Evolutionary conservation across 176 grass and related monocot species (phyloP), one percentile per base, ranked within the genome.

Genomic region (Zizania latifolia): DNA sequence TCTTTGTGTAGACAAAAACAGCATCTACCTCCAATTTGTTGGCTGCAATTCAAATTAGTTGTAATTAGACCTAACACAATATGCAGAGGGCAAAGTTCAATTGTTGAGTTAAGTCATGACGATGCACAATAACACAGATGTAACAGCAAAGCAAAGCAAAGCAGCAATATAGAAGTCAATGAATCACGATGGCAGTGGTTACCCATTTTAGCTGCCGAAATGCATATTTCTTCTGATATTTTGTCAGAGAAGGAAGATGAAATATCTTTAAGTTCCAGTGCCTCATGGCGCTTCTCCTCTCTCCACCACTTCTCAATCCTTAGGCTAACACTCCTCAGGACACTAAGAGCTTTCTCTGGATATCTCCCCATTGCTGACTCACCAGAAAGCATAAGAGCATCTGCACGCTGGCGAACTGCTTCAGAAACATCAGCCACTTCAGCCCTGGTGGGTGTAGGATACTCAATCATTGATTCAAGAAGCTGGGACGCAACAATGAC

Each of bases 151-250:
- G 35, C n/a, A n/a, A 53, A 53, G 12, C n/a, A 5, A 70, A 60
- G 60, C 8, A 37, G 41, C 4, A 61, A 54, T 54, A 10, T 22
- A 34, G 23, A 0, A 10, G 31, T 46, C 43, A 51, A 0, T 29
- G 24, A 51, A 2, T 19, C 39, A 45, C 16, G 10, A 16, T 56
- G 15, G 33, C 31, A 62, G 43, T 14, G 41, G 34, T 37, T 90
- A 99, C 95, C 95, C 81, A 99, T 99, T 90, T 94, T 99, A 63
- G 95, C 91, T 59, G 95, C 95, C 3, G 95, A 99, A 84, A 86
- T 99, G 77, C 95, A 99, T 44, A 94, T 99, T 59, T 99, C 89
- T 75, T 99, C 95, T 33, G 84, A 92, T 68, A 98, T 90, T 84
- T 88, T 92, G 60, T 87, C 89, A 50, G 94, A 86, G 80, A 94